Percentiles rank a stretch among this genome's conserved stretches.
phyloP scores from a whole-genome alignment of 2,329 filamentous ascomycete genomes.

The Colletotrichum sp. region DNA sequence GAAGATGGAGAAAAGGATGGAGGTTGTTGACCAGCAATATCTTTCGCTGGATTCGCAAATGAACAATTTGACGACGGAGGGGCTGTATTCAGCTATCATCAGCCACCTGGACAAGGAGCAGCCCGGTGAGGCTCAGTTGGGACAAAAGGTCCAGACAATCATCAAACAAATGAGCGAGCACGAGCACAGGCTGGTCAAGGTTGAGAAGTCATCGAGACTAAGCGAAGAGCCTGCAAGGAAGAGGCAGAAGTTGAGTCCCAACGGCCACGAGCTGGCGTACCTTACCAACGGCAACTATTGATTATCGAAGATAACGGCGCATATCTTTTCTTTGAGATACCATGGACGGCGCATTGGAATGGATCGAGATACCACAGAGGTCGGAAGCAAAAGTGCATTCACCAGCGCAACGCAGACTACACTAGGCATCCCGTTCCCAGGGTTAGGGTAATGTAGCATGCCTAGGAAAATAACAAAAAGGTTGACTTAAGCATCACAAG shows the following conservation, averaged over 20 bases:
- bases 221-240: slow-evolving; percentile 5
- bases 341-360: neutral
- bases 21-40: slow-evolving; percentile 40
- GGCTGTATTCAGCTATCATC: slow-evolving; percentile 45
- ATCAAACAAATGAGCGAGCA: slow-evolving; percentile 5
- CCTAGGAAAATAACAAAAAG: neutral
- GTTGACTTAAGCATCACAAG: neutral
- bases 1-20: slow-evolving; percentile 31
- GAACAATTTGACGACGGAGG: slow-evolving; percentile 51
- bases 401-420: neutral
- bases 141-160: neutral
- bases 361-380: slow-evolving; percentile 1
- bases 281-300: slow-evolving; percentile 9
- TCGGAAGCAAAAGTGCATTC: neutral
- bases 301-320: neutral
- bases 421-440: neutral
- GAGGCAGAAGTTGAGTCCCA: neutral
- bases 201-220: neutral
- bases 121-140: neutral
- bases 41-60: slow-evolving; percentile 50
- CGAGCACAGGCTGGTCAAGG: neutral
- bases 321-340: neutral
- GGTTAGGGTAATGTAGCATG: neutral
- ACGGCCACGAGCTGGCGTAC: neutral
- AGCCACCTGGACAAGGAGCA: slow-evolving; percentile 34